These are phyloP conservation scores for Cryptosporidium tyzzeri DNA, from an alignment of 169 alveolate species.

Conservation along the genomic window DNA sequence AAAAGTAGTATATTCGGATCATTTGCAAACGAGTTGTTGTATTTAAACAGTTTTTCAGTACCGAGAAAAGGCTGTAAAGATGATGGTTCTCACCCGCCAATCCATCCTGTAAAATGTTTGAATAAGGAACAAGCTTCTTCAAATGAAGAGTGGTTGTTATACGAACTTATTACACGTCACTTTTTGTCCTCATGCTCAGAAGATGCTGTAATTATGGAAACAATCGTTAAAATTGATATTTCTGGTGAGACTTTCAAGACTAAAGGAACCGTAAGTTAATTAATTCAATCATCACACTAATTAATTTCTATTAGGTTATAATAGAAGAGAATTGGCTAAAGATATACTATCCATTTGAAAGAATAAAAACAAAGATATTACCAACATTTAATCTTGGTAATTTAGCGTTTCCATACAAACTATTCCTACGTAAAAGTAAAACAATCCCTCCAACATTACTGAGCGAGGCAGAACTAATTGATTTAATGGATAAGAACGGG, in stretches of 20 bases:
- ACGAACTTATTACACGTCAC: slow-evolving; percentile 90
- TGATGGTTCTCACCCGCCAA: slow-evolving; percentile 99
- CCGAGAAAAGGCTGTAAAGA: slow-evolving; percentile 92
- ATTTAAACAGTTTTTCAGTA: slow-evolving; percentile 78
- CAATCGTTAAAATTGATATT: slow-evolving; percentile 78
- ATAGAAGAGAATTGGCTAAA: slow-evolving; percentile 63
- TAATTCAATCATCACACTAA: background rate
- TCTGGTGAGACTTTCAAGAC: slow-evolving; percentile 88
- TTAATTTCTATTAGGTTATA: slow-evolving; percentile 13
- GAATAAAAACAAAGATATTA: slow-evolving; percentile 82
- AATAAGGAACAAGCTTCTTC: slow-evolving; percentile 82
- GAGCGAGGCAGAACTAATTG: slow-evolving; percentile 94
- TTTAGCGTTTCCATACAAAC: slow-evolving; percentile 79
- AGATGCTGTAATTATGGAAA: slow-evolving; percentile 90
- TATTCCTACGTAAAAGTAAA: slow-evolving; percentile 83
- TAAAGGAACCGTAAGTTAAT: slow-evolving; percentile 82
- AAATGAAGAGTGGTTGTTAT: slow-evolving; percentile 87
- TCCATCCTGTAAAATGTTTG: slow-evolving; percentile 97
- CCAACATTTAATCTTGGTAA: slow-evolving; percentile 88
- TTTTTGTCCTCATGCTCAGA: slow-evolving; percentile 89
- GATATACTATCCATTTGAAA: slow-evolving; percentile 82
- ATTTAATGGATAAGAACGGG: slow-evolving; percentile 95
- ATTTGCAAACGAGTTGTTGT: slow-evolving; percentile 86
- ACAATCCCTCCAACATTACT: slow-evolving; percentile 94
- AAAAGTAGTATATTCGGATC: slow-evolving; percentile 90